Evolutionary conservation across 2,329 filamentous ascomycete genomes (phyloP).

Genomic region (Stemphylium vesicarium): DNA sequence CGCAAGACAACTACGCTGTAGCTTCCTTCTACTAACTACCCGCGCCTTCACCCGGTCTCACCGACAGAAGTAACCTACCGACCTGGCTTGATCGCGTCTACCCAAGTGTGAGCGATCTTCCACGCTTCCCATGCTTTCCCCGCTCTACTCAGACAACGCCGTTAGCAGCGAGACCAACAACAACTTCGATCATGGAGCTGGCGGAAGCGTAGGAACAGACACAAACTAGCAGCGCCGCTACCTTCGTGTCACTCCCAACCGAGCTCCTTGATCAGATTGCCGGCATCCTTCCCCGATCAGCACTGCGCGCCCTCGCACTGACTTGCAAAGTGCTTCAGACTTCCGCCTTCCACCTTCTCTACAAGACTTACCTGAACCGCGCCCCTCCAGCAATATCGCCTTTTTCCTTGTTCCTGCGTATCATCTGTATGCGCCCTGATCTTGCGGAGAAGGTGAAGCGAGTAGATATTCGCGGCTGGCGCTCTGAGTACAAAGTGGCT

Average conservation of each 20-base stretch:
- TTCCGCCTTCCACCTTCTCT: not conserved
- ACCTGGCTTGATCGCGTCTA: too few relatives aligned
- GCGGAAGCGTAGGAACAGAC: not conserved
- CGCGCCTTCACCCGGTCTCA: too few relatives aligned
- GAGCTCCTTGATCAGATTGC: conserved; percentile 7
- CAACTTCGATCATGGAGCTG: not conserved
- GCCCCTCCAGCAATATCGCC: not conserved
- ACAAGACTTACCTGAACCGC: conserved; percentile 1
- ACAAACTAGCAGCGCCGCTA: not conserved
- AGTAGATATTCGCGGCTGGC: conserved; percentile 16
- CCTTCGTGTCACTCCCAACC: not conserved
- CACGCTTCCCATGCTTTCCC: too few relatives aligned
- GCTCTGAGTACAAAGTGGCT: conserved; percentile 12
- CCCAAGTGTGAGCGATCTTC: too few relatives aligned
- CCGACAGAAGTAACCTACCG: too few relatives aligned
- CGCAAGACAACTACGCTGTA: too few relatives aligned
- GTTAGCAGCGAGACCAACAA: not conserved
- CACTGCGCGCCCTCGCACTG: conserved; percentile 1
- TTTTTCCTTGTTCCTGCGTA: conserved; percentile 1
- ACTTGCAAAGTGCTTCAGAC: not conserved
- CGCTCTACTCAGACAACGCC: not conserved
- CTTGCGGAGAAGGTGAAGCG: conserved; percentile 4
- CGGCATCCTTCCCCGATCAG: not conserved
- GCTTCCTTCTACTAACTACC: too few relatives aligned
- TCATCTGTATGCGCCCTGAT: conserved; percentile 1